phyloP scores from a whole-genome alignment of 2,329 filamentous ascomycete genomes.

The Fusarium sp. region DNA sequence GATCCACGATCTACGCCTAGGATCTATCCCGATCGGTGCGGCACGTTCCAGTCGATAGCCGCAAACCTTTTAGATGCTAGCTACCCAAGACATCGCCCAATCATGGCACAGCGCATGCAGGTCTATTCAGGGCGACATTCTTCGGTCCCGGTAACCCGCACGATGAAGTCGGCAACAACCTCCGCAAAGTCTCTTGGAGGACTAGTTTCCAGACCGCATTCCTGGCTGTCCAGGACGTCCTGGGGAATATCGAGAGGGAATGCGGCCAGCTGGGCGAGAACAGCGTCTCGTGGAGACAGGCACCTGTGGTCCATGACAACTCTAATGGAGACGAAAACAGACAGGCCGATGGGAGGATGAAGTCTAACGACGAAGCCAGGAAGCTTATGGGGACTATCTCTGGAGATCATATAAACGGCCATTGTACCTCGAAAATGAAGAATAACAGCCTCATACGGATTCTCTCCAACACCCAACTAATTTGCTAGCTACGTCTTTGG shows the following conservation, averaged over 20 bases:
- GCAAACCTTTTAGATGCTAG: conserved; percentile 14
- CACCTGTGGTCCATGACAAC: conserved; percentile 28
- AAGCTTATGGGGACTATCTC: not conserved
- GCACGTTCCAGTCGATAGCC: conserved; percentile 37
- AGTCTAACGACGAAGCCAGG: conserved; percentile 18
- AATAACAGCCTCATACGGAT: conserved; percentile 4
- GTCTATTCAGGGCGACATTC: conserved; percentile 34
- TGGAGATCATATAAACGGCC: conserved; percentile 32
- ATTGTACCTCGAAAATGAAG: conserved; percentile 1
- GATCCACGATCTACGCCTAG: conserved; percentile 8
- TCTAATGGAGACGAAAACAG: conserved; percentile 38
- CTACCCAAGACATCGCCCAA: conserved; percentile 20
- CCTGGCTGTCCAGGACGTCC: conserved; percentile 24
- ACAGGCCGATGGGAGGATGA: conserved; percentile 18
- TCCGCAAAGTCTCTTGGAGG: conserved; percentile 1
- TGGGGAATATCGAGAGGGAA: conserved; percentile 27
- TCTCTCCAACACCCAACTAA: conserved; percentile 22
- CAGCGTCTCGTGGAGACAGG: conserved; percentile 13
- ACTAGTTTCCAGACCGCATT: conserved; percentile 37
- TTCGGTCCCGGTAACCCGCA: conserved; percentile 27
- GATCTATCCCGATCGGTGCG: conserved; percentile 36
- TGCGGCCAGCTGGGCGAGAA: conserved; percentile 35
- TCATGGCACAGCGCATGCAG: conserved; percentile 23
- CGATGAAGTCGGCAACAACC: conserved; percentile 14
- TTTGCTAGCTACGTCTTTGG: conserved; percentile 25